A percentile compares a stretch with the other conserved stretches of the same genome.
Evolutionary conservation across 176 grass and related monocot genomes (phyloP).

Genomic region (Saccharum spontaneum): DNA sequence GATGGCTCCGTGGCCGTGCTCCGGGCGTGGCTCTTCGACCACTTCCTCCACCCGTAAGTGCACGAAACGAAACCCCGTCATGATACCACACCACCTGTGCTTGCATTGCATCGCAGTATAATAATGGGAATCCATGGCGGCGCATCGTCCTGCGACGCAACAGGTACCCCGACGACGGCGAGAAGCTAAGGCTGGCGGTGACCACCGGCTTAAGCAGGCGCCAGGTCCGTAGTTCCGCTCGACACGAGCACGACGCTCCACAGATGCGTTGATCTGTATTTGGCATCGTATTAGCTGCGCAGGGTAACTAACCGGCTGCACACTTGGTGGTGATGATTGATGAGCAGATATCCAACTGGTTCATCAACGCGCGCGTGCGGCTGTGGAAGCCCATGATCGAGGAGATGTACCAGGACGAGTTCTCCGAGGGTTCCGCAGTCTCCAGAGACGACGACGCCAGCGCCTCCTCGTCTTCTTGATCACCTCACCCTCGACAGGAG

Average conservation of each 20-base stretch:
- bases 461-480: slow-evolving; percentile 23
- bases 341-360: slow-evolving; percentile 94
- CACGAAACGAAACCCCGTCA: background rate
- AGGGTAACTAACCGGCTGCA: background rate
- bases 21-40: slow-evolving; percentile 88
- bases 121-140: background rate
- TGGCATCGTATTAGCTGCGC: background rate
- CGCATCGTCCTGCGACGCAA: background rate
- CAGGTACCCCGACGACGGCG: slow-evolving; percentile 85
- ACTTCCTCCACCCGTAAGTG: slow-evolving; percentile 96
- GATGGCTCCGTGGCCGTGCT: slow-evolving; percentile 78
- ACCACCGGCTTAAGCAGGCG: slow-evolving; percentile 74
- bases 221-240: slow-evolving; percentile 44
- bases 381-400: slow-evolving; percentile 99
- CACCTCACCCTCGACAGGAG: background rate
- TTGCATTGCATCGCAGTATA: background rate
- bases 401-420: slow-evolving; percentile 94
- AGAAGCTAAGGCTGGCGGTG: slow-evolving; percentile 88
- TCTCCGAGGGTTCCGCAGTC: slow-evolving; percentile 44
- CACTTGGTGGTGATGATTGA: background rate
- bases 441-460: slow-evolving; percentile 8
- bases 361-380: slow-evolving; percentile 90
- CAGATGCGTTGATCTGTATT: background rate
- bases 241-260: background rate
- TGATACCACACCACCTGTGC: background rate